Percentiles rank a stretch among this genome's conserved stretches.
Conservation (phyloP, 1,139 yeast genomes). For the Hanseniaspora sp. region DNA sequence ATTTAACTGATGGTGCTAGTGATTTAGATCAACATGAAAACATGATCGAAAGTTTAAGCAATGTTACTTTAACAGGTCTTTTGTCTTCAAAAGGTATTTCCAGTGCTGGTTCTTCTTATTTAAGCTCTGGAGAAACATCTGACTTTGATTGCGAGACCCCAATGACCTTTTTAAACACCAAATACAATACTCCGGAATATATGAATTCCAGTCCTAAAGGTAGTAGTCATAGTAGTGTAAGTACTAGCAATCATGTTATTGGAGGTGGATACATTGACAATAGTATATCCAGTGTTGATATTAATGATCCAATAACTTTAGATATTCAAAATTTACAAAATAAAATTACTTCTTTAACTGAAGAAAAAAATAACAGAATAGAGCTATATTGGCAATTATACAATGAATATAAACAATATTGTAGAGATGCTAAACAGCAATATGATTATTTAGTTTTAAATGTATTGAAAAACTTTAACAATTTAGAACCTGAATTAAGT, state of each 20-base stretch:
- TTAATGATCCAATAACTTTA: neutral
- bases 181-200: neutral
- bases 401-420: conserved; percentile 39
- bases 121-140: conserved; percentile 4
- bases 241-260: neutral
- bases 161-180: neutral
- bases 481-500: conserved; percentile 32
- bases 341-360: conserved; percentile 3
- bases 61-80: neutral
- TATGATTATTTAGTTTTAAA: conserved; percentile 34
- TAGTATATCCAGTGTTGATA: conserved; percentile 2
- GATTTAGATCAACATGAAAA: conserved; percentile 28
- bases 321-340: conserved; percentile 6
- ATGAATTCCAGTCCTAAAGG: neutral
- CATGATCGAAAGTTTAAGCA: conserved; percentile 18
- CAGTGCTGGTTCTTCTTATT: conserved; percentile 1
- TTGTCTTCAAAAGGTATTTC: neutral
- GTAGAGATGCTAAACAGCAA: conserved; percentile 36
- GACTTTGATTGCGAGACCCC: conserved; percentile 11
- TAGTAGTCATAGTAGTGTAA: neutral
- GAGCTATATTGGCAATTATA: conserved; percentile 50
- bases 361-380: conserved; percentile 35
- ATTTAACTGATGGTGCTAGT: neutral
- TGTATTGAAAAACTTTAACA: conserved; percentile 34
- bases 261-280: neutral